phyloP scores from a whole-genome alignment of 2,329 filamentous ascomycete genomes.

The Xylaria sp. region DNA sequence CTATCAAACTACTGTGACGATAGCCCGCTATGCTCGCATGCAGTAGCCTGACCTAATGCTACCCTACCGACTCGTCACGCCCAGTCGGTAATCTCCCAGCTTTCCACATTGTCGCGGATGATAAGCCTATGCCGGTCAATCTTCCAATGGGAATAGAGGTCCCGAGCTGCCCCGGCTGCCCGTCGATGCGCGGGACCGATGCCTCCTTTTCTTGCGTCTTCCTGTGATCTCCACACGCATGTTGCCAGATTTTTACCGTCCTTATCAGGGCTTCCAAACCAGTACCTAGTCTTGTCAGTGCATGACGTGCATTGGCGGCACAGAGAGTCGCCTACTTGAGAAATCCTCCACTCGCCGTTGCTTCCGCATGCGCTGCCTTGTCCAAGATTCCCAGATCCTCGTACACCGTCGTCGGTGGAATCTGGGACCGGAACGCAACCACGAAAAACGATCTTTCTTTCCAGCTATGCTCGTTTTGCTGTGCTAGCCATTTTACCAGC shows the following conservation, averaged over 20 bases:
- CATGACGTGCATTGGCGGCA: conserved; percentile 26
- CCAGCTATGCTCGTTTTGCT: conserved; percentile 64
- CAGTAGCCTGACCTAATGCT: conserved; percentile 42
- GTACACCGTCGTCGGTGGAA: conserved; percentile 74
- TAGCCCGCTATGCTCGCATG: conserved; percentile 37
- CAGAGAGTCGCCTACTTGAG: conserved; percentile 70
- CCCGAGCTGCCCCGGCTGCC: conserved; percentile 73
- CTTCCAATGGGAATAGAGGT: conserved; percentile 72
- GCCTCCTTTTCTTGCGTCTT: conserved; percentile 69
- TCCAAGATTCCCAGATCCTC: conserved; percentile 78
- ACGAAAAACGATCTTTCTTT: conserved; percentile 78
- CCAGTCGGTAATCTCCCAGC: conserved; percentile 74
- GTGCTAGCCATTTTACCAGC: conserved; percentile 64
- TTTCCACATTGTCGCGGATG: conserved; percentile 71
- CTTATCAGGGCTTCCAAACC: conserved; percentile 81
- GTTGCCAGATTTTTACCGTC: conserved; percentile 84
- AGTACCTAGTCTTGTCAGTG: conserved; percentile 69
- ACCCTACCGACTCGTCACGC: conserved; percentile 46
- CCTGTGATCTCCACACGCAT: conserved; percentile 72
- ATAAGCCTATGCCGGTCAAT: conserved; percentile 77
- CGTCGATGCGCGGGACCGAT: conserved; percentile 69
- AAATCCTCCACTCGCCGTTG: conserved; percentile 80
- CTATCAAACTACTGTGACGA: conserved; percentile 35
- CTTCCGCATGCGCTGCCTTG: conserved; percentile 82
- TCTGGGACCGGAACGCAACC: conserved; percentile 82